Conservation (phyloP, 805 yeast species). For the Candida corydali region DNA sequence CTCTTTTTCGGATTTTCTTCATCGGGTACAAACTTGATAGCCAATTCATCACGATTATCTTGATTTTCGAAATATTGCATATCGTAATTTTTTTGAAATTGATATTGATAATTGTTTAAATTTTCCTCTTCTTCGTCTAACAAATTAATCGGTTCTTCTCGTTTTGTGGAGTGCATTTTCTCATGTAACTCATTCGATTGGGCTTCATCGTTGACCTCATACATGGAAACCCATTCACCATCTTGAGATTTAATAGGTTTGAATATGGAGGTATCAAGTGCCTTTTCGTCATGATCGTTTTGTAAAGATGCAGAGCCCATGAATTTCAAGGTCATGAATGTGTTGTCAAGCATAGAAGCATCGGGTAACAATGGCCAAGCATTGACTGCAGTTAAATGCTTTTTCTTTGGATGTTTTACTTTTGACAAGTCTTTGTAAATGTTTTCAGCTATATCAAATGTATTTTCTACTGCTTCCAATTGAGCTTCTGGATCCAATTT, state of each 20-base stretch:
- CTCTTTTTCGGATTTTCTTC: conserved; percentile 32
- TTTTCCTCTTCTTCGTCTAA: conserved; percentile 43
- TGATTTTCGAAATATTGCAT: conserved; percentile 50
- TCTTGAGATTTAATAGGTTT: conserved; percentile 69
- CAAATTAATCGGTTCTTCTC: conserved; percentile 37
- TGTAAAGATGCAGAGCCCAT: conserved; percentile 50
- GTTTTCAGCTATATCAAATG: conserved; percentile 62
- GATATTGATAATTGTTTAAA: conserved; percentile 47
- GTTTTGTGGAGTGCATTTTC: conserved; percentile 36
- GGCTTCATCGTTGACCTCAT: conserved; percentile 19
- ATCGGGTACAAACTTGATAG: conserved; percentile 52
- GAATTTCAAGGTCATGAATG: conserved; percentile 61
- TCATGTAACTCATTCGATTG: conserved; percentile 21
- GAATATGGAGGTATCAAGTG: conserved; percentile 59
- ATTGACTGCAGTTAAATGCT: conserved; percentile 64
- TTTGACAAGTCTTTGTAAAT: conserved; percentile 38
- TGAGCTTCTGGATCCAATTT: conserved; percentile 58
- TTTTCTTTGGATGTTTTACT: conserved; percentile 77
- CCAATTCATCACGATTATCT: conserved; percentile 58
- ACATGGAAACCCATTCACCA: conserved; percentile 70
- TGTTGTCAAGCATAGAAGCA: conserved; percentile 82
- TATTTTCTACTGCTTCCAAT: conserved; percentile 66
- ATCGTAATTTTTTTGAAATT: conserved; percentile 76
- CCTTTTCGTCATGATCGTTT: conserved; percentile 36
- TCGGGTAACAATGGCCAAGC: conserved; percentile 87